phyloP scores from a whole-genome alignment of 495 filamentous ascomycete species.

The Penicillium canescens region DNA sequence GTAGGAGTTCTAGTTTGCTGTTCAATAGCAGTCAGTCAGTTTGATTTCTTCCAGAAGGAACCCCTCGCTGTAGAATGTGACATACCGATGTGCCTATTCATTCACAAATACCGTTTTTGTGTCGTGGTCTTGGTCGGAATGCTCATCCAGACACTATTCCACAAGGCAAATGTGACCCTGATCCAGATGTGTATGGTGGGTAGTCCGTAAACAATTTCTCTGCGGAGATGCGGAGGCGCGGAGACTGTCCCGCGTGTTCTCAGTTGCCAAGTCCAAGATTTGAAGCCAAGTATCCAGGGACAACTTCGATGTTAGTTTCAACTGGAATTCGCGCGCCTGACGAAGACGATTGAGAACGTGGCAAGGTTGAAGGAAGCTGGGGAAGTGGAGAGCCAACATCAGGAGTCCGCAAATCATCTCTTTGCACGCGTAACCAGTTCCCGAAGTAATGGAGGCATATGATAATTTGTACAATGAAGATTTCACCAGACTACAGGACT shows the following conservation, averaged over 20 bases:
- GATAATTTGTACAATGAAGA: neutral
- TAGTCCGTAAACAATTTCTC: conserved; percentile 6
- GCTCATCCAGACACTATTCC: neutral
- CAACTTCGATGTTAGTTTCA: neutral
- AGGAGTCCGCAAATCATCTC: conserved; percentile 9
- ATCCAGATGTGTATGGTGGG: neutral
- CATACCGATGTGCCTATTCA: neutral
- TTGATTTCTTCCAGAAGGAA: neutral
- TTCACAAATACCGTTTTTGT: neutral
- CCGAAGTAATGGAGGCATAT: neutral
- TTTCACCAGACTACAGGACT: no score
- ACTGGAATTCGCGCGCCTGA: neutral
- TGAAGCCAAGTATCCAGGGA: neutral
- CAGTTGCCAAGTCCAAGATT: neutral
- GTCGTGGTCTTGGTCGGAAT: neutral
- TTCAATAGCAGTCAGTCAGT: neutral
- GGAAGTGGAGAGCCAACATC: conserved; percentile 15
- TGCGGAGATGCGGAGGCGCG: conserved; percentile 10
- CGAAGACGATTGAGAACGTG: conserved; percentile 3
- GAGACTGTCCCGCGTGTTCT: conserved; percentile 6
- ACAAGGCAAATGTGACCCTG: neutral
- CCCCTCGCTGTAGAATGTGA: neutral
- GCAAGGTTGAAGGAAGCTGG: conserved; percentile 5
- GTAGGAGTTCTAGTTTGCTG: neutral
- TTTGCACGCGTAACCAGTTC: conserved; percentile 1